Conservation (phyloP, 805 yeast genomes). For the Candida caryicola region DNA sequence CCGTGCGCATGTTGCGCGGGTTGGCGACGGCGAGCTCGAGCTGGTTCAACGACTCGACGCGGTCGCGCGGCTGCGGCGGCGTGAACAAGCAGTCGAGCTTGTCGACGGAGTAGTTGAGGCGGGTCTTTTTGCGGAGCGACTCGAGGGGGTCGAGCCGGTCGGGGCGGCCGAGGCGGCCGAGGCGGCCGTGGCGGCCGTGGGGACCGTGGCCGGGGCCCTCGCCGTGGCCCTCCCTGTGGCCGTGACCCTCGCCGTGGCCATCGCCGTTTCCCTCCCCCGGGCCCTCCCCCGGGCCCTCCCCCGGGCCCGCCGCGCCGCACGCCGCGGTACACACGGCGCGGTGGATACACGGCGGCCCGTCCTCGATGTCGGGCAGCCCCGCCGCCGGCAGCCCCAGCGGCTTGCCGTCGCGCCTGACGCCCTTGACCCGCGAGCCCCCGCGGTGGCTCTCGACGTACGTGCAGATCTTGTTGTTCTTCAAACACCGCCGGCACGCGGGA, state of each 20-base stretch:
- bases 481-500: constrained; percentile 46
- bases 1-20: constrained; percentile 18
- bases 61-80: not conserved
- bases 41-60: constrained; percentile 5
- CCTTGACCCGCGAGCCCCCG: constrained; percentile 54
- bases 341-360: constrained; percentile 7
- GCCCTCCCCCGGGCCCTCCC: not conserved
- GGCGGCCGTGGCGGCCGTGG: constrained; percentile 2
- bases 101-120: constrained; percentile 6
- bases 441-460: constrained; percentile 50
- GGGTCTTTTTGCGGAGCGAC: constrained; percentile 5
- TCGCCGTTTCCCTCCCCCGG: constrained; percentile 1
- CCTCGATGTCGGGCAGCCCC: constrained; percentile 20
- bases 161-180: not conserved
- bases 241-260: constrained; percentile 6
- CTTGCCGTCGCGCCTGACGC: constrained; percentile 29
- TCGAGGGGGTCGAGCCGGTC: constrained; percentile 3
- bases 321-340: too few species aligned
- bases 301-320: not conserved
- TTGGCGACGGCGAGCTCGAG: constrained; percentile 2
- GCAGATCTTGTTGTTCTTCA: constrained; percentile 33
- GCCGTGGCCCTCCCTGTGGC: constrained; percentile 3
- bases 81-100: constrained; percentile 6
- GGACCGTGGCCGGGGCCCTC: constrained; percentile 2
- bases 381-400: not conserved